These are phyloP conservation scores for Triticum monococcum DNA, from an alignment of 176 grass and related monocot species.

Conservation along the genomic window DNA sequence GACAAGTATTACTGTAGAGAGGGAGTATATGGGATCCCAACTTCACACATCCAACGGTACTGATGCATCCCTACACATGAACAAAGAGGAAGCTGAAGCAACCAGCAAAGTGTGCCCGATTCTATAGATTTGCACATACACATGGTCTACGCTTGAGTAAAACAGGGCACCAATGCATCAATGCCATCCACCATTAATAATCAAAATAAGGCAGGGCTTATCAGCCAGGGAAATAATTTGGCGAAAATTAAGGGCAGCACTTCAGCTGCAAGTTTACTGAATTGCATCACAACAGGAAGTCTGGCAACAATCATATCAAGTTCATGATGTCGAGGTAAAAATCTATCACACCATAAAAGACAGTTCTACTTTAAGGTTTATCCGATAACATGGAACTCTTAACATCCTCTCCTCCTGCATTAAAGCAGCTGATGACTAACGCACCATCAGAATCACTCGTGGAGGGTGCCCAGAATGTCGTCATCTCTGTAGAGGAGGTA, in stretches of 20 bases:
- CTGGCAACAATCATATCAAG: not conserved
- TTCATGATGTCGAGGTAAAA: slow-evolving; percentile 37
- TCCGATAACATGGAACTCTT: not conserved
- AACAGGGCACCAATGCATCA: too few species aligned
- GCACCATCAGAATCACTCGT: slow-evolving; percentile 33
- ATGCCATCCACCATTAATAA: too few species aligned
- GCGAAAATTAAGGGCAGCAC: not conserved
- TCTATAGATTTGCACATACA: too few species aligned
- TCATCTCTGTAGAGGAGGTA: slow-evolving; percentile 64
- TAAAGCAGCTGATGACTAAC: not conserved
- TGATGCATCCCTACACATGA: too few species aligned
- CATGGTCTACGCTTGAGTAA: too few species aligned
- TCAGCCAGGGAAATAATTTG: too few species aligned
- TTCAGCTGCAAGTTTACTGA: not conserved
- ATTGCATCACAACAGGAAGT: not conserved
- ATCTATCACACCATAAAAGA: slow-evolving; percentile 22
- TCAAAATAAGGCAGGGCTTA: too few species aligned
- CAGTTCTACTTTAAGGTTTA: not conserved
- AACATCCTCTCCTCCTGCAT: not conserved
- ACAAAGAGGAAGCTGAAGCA: too few species aligned
- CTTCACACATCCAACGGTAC: too few species aligned
- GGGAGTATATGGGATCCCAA: too few species aligned
- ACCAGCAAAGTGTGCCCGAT: too few species aligned
- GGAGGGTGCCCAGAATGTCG: slow-evolving; percentile 58
- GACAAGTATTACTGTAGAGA: too few species aligned